Evolutionary conservation across 2,329 filamentous ascomycete genomes (phyloP), one percentile per base, ranked within the genome.

Genomic region (Arthrocladium fulminans): DNA sequence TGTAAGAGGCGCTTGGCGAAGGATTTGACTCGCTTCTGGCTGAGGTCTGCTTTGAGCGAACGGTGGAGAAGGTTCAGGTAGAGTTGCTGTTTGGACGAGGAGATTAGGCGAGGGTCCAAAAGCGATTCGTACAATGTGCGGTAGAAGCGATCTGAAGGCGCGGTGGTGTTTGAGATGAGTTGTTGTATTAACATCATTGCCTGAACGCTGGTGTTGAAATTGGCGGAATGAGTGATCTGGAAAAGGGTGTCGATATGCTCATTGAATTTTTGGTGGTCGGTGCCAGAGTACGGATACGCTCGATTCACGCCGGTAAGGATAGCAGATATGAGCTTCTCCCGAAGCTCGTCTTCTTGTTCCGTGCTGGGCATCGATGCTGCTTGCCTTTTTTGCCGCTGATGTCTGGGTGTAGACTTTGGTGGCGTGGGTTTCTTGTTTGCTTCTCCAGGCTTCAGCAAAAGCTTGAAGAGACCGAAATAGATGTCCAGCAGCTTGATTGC

Each of bases 201-300:
- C 67, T 98, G 92, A 30, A 98, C 87, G 63, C 88, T 92, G 1
- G 92, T 98, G 69, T 97, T 98, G 76, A 98, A 97, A 67, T 98
- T 98, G 49, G 90, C 88, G 1, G 90, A 97, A 67, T 98, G 92
- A 0, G 92, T 94, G 60, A 98, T 92, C 59, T 81, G 83, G 76
- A 96, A 98, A 22, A 98, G 76, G 2, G 90, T 96, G 63, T 97
- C 85, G 49, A 98, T 79, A 61, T 98, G 90, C 50, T 83, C 81
- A 61, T 94, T 86, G 56, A 97, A 88, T 75, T 80, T 81, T 37
- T 81, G 79, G 57, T 86, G 81, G 60, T 92, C 86, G 1, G 85
- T 81, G 55, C 84, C 83, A 9, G 88, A 85, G 65, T 96, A 98
- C 1, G 94, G 92, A 58, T 95, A 89, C 7, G 92, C 89, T 57